Evolutionary conservation across 2,329 filamentous ascomycete species (phyloP), one percentile per base, ranked within the genome.

Genomic region (Penicillium sp.): DNA sequence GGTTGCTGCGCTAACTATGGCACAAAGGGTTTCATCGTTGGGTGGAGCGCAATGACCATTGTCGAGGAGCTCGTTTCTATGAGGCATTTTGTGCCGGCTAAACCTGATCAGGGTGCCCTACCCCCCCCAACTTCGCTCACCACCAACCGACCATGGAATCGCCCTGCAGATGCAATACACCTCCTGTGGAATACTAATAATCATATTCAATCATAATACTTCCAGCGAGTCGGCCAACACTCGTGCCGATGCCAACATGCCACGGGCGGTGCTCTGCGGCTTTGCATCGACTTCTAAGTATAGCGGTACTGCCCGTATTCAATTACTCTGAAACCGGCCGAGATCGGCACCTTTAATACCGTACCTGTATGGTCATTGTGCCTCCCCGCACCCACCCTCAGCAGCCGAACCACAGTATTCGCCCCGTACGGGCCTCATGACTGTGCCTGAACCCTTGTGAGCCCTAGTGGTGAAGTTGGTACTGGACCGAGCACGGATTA

Each of bases 31-130:
- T 47, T 47, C 41, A 45, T 45, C 38, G 21, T 36, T 25, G 26
- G 26, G 26, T 4, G 11, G 17, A 23, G 15, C 19, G 38, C 33
- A 39, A 41, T 43, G 42, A 47, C 42, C 39, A 42, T 41, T 45
- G 35, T 39, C 17, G 42, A 39, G 46, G 36, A 28, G 21, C 15
- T 29, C 29, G 21, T 35, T 39, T 43, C 41, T 53, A 53, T 53
- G 50, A 53, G 50, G 50, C 43, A 53, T 53, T 53, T 53, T 47
- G 39, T 51, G 47, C 39, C 36, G 36, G 15, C 47, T 47, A 48
- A 45, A 30, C 48, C 39, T 10, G 26, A 44, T 49, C 41, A 47
- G 43, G 43, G 36, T 42, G 16, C 15, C 40, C 43, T 23, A 23
- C 21, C 11, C 21, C 21, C 7, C 11, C 7, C 21, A 23, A 23